Base-by-base conservation (phyloP, 2,329 filamentous ascomycete genomes). In the Diplocarpon mali region DNA sequence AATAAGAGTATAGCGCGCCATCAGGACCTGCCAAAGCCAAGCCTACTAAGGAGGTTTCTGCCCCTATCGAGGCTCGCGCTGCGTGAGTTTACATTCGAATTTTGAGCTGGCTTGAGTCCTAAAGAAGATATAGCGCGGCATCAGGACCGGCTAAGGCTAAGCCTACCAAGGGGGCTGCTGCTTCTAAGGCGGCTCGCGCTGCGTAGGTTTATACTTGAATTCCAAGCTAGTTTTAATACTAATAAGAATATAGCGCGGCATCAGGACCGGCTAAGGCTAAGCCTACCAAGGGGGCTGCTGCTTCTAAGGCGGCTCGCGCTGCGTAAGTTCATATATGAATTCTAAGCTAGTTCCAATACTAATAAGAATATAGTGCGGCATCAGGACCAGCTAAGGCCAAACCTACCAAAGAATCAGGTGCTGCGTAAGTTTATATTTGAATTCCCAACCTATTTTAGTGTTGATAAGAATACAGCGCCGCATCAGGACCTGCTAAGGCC, bases 61-160 rank as follows among this genome's bases (percentile, higher is more conserved):
- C 20, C 7, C 4, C 20, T 24, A 7, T 24, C 3, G 20, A 24
- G 20, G 20, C 20, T 24, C 20, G 20, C 7, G 20, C 20, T 3
- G 20, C 20, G 20, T 24, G 20, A 24, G 20, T 24, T 24, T 24
- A 24, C 7, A 24, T 24, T 7, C 7, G 20, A 24, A 24, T 24
- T 24, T 7, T 7, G 20, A 7, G 20, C 20, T 24, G 3, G 20
- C 7, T 24, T 24, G 4, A 24, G 7, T 4, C 4, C 20, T 24
- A 24, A 24, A 4, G 7, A 24, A 4, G 20, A 24, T 24, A 7
- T 24, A 24, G 20, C 32, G 16, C 20, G 7, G 40, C 32, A 16
- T 37, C 40, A 17, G 40, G 40, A 37, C 32, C 40, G 4, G 28
- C 15, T 36, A 34, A 27, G n/a, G 40, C 40, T 2, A 42, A 35